Evolutionary conservation across 2,329 filamentous ascomycete species (phyloP).

Genomic region (Fusarium sacchari): DNA sequence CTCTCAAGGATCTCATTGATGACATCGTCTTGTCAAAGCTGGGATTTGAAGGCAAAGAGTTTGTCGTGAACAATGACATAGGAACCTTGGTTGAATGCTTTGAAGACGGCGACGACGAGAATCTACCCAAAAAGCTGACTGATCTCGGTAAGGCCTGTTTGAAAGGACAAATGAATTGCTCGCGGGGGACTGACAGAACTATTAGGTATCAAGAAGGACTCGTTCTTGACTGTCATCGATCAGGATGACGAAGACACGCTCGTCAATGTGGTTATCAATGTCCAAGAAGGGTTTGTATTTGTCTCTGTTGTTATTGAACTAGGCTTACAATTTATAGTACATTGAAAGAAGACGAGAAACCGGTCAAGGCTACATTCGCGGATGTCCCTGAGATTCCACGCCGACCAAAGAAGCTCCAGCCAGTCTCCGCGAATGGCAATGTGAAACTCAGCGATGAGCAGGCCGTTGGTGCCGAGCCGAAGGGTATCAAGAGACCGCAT

Average conservation of each 20-base stretch:
- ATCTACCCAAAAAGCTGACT: conserved; percentile 79
- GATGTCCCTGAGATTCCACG: conserved; percentile 62
- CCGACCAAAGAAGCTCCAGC: conserved; percentile 58
- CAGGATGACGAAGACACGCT: conserved; percentile 78
- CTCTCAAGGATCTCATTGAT: conserved; percentile 81
- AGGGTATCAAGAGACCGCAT: conserved; percentile 58
- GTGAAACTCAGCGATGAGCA: conserved; percentile 57
- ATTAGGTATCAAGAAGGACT: conserved; percentile 73
- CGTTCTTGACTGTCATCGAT: conserved; percentile 86
- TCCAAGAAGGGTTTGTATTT: conserved; percentile 68
- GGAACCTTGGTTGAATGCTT: conserved; percentile 74
- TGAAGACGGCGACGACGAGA: conserved; percentile 83
- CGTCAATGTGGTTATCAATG: conserved; percentile 81
- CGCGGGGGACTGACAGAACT: conserved; percentile 22
- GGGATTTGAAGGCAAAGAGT: conserved; percentile 80
- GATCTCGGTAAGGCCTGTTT: conserved; percentile 71
- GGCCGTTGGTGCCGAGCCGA: conserved; percentile 46
- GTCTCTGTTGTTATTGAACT: background rate
- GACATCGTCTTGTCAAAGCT: conserved; percentile 75
- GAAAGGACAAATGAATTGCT: background rate
- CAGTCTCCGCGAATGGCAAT: conserved; percentile 53
- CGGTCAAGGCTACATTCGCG: conserved; percentile 60
- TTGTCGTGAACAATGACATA: conserved; percentile 78
- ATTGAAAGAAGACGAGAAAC: conserved; percentile 59
- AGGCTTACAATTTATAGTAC: conserved; percentile 52